A percentile compares a stretch with the other conserved stretches of the same genome.
Evolutionary conservation across 2,329 filamentous ascomycete species (phyloP).

Genomic region (Endothia cerciana): DNA sequence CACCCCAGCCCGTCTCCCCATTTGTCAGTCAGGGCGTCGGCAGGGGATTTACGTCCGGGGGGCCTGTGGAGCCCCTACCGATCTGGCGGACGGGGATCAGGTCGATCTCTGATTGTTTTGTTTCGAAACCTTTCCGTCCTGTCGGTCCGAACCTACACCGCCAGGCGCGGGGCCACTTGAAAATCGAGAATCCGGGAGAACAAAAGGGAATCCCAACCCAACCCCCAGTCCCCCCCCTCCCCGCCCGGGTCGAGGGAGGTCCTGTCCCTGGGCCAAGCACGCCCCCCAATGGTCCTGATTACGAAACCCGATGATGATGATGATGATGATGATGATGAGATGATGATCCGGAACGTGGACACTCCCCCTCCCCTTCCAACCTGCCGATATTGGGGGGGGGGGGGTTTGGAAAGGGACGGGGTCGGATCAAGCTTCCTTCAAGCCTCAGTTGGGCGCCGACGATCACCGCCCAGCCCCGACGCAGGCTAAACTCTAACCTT

Average conservation of each 20-base stretch:
- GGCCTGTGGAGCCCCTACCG: background rate
- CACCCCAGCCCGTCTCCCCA: background rate
- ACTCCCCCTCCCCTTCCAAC: background rate
- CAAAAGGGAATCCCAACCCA: conserved; percentile 6
- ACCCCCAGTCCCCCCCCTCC: background rate
- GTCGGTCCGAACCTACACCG: conserved; percentile 10
- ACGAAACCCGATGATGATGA: background rate
- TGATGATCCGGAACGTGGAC: no score
- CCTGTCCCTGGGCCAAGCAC: background rate
- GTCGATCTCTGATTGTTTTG: conserved; percentile 14
- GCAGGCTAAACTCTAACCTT: conserved; percentile 12
- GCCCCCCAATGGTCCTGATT: no score
- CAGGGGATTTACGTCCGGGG: no score
- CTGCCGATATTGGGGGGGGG: background rate
- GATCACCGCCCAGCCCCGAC: background rate
- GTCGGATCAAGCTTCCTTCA: background rate
- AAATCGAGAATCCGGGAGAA: conserved; percentile 9
- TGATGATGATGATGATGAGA: no score
- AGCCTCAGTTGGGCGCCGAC: background rate
- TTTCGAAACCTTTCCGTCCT: conserved; percentile 18
- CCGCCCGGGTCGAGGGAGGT: background rate
- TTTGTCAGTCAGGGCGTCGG: no score
- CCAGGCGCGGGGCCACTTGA: conserved; percentile 14
- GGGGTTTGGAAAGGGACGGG: background rate
- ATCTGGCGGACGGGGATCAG: background rate